Percentiles rank a stretch among this genome's conserved stretches.
phyloP scores from a whole-genome alignment of 2,329 filamentous ascomycete species.

The Didymella sp. region DNA sequence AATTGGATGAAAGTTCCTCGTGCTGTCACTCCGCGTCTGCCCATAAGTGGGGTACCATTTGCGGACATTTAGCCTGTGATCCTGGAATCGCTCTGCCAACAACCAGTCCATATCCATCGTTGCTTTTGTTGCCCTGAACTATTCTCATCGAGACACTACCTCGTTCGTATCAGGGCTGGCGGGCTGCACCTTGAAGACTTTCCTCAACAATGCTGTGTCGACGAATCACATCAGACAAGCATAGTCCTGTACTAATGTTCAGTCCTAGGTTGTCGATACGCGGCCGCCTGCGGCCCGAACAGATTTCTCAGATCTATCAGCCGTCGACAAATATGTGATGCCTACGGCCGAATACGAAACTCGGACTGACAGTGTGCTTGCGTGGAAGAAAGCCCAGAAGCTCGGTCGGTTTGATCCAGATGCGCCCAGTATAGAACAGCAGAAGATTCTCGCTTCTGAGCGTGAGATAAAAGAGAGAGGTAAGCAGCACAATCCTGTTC shows the following conservation, averaged over 20 bases:
- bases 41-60: background rate
- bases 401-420: conserved; percentile 94
- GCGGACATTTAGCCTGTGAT: background rate
- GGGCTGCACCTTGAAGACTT: background rate
- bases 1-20: background rate
- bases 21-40: background rate
- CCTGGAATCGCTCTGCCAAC: background rate
- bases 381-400: conserved; percentile 95
- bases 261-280: conserved; percentile 74
- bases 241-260: conserved; percentile 33
- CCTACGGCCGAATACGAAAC: conserved; percentile 85
- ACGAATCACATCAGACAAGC: conserved; percentile 23
- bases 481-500: conserved; percentile 47
- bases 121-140: conserved; percentile 3
- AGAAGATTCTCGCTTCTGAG: conserved; percentile 72
- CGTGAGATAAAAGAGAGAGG: conserved; percentile 74
- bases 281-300: conserved; percentile 76
- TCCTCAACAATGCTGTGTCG: conserved; percentile 18
- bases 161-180: background rate
- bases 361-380: conserved; percentile 85
- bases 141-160: background rate
- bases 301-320: conserved; percentile 81
- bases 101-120: background rate
- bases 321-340: conserved; percentile 89
- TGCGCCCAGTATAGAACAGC: conserved; percentile 74